Evolutionary conservation across 768 basidiomycete genomes (phyloP).

Genomic region (Inosperma sp.): DNA sequence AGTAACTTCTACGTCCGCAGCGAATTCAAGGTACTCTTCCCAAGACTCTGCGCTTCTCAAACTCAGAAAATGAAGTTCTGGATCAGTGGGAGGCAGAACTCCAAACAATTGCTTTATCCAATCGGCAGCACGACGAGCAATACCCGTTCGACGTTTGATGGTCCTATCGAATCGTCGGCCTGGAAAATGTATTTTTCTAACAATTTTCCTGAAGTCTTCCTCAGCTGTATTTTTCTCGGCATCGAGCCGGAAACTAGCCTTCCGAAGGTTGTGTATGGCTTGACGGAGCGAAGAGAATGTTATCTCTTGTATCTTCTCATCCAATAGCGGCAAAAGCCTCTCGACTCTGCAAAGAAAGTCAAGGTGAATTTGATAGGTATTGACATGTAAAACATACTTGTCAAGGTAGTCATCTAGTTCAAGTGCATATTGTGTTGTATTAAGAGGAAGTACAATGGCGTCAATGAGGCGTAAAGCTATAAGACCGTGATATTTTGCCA

Average conservation of each 20-base stretch:
- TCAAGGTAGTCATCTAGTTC: constrained; percentile 62
- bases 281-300: constrained; percentile 43
- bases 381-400: constrained; percentile 36
- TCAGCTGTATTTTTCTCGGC: constrained; percentile 55
- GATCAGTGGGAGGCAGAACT: constrained; percentile 28
- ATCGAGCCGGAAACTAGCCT: constrained; percentile 52
- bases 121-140: constrained; percentile 24
- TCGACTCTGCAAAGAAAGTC: constrained; percentile 42
- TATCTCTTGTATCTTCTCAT: constrained; percentile 18
- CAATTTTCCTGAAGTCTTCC: constrained; percentile 43
- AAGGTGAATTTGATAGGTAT: not conserved
- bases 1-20: constrained; percentile 6
- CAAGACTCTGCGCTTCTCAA: constrained; percentile 25
- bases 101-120: constrained; percentile 39
- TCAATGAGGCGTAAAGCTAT: constrained; percentile 59
- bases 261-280: constrained; percentile 44
- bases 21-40: constrained; percentile 31
- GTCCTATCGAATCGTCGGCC: constrained; percentile 25
- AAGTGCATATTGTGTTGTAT: constrained; percentile 70
- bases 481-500: constrained; percentile 64
- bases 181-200: constrained; percentile 34
- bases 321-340: constrained; percentile 31
- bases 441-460: constrained; percentile 63
- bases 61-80: constrained; percentile 20
- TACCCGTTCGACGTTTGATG: constrained; percentile 17